A percentile compares a stretch with the other conserved stretches of the same genome.
phyloP scores from a whole-genome alignment of 108 stramenopile genomes.

The Fragilariopsis cylindrus region DNA sequence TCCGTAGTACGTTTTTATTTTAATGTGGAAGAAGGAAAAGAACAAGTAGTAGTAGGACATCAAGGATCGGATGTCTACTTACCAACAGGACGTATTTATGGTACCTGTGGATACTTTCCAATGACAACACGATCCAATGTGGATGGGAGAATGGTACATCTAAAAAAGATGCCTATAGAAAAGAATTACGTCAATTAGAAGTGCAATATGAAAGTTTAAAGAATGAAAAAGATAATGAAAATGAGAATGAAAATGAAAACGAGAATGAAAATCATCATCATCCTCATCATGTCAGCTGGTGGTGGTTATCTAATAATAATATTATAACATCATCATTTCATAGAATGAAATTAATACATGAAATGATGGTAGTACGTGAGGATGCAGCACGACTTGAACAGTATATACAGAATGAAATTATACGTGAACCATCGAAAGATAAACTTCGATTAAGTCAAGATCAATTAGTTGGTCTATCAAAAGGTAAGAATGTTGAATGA shows the following conservation, averaged over 20 bases:
- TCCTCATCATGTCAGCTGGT: no score
- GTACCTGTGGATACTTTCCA: constrained; percentile 80
- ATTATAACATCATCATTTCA: no score
- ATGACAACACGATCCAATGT: constrained; percentile 22
- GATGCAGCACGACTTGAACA: constrained; percentile 41
- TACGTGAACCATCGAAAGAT: constrained; percentile 60
- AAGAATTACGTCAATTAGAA: constrained; percentile 43
- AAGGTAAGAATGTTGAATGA: no score
- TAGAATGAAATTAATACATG: background rate
- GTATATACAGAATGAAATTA: constrained; percentile 45
- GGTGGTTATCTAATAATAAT: no score
- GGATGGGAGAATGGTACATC: background rate
- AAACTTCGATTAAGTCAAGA: constrained; percentile 55
- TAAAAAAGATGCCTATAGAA: constrained; percentile 40
- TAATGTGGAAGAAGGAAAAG: constrained; percentile 53
- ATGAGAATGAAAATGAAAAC: no score
- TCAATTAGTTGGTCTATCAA: constrained; percentile 56
- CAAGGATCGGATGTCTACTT: constrained; percentile 56
- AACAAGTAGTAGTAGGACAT: constrained; percentile 31
- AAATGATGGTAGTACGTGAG: constrained; percentile 38
- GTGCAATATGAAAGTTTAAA: constrained; percentile 34
- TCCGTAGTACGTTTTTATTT: constrained; percentile 70
- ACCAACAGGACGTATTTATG: constrained; percentile 71
- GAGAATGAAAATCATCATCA: no score
- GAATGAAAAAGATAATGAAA: background rate